Conservation (phyloP, 1,139 yeast genomes). For the Ogataea hybrid region DNA sequence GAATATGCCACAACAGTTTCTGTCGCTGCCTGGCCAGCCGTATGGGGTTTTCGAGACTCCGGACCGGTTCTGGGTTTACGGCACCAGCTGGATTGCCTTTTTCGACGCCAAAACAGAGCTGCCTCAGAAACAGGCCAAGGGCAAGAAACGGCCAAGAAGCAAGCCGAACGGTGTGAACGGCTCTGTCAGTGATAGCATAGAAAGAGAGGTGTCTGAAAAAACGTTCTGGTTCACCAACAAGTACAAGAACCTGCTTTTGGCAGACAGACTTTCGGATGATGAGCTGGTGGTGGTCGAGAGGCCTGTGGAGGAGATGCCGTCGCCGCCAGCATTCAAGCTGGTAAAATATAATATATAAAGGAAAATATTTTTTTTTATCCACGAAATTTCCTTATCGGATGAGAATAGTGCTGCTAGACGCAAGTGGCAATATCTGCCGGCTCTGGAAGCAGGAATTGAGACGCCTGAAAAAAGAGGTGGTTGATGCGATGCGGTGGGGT, state of each 20-base stretch:
- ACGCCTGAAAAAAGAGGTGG: slow-evolving; percentile 21
- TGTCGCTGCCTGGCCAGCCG: slow-evolving; percentile 63
- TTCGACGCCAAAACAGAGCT: slow-evolving; percentile 54
- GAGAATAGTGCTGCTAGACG: slow-evolving; percentile 3
- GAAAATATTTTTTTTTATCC: slow-evolving; percentile 1
- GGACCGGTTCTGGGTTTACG: slow-evolving; percentile 73
- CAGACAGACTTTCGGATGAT: slow-evolving; percentile 47
- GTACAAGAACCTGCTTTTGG: slow-evolving; percentile 71
- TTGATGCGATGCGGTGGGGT: neutral
- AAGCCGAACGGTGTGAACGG: slow-evolving; percentile 63
- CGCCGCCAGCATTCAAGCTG: slow-evolving; percentile 74
- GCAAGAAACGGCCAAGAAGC: slow-evolving; percentile 4
- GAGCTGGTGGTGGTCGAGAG: slow-evolving; percentile 78
- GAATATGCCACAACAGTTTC: slow-evolving; percentile 64
- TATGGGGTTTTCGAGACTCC: slow-evolving; percentile 56
- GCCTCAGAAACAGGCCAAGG: slow-evolving; percentile 6
- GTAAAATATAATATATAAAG: slow-evolving; percentile 56
- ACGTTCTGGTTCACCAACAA: slow-evolving; percentile 78
- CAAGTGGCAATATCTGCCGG: neutral
- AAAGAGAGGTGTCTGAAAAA: slow-evolving; percentile 26
- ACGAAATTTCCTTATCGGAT: slow-evolving; percentile 5
- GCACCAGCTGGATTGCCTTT: slow-evolving; percentile 79
- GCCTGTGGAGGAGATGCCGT: slow-evolving; percentile 61
- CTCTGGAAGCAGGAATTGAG: neutral
- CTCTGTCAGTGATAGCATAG: slow-evolving; percentile 37